These are phyloP conservation scores for Geotrichum reessii DNA, from an alignment of 1,139 yeast genomes.

Conservation along the genomic window DNA sequence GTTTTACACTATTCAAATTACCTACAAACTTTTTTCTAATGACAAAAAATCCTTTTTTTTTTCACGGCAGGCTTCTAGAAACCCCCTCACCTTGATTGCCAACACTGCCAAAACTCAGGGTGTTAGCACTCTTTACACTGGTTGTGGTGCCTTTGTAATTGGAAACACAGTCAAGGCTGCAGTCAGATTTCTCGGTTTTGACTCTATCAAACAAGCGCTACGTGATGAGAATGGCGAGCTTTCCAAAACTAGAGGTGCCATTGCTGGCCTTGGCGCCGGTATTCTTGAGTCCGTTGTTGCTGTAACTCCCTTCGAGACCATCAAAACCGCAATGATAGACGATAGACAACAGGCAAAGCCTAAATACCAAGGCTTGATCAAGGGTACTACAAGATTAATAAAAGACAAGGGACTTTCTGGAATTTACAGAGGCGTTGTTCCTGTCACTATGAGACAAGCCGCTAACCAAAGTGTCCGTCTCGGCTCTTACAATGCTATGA, in stretches of 20 bases:
- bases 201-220: slow-evolving; percentile 68
- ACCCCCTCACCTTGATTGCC: slow-evolving; percentile 75
- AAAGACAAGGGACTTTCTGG: slow-evolving; percentile 78
- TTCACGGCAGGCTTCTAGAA: slow-evolving; percentile 46
- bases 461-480: slow-evolving; percentile 91
- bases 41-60: background rate
- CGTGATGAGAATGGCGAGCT: slow-evolving; percentile 82
- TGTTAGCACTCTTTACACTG: slow-evolving; percentile 73
- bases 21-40: background rate
- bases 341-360: slow-evolving; percentile 76
- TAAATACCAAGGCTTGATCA: slow-evolving; percentile 60
- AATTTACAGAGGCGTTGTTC: slow-evolving; percentile 80
- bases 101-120: slow-evolving; percentile 76
- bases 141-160: slow-evolving; percentile 95
- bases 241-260: slow-evolving; percentile 82
- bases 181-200: slow-evolving; percentile 88
- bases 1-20: background rate
- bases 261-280: slow-evolving; percentile 97
- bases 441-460: slow-evolving; percentile 93
- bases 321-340: slow-evolving; percentile 91
- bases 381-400: slow-evolving; percentile 59
- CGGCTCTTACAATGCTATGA: slow-evolving; percentile 88
- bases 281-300: slow-evolving; percentile 86
- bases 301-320: slow-evolving; percentile 95
- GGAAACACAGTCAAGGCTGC: slow-evolving; percentile 96